Evolutionary conservation across 108 stramenopile species (phyloP), one percentile per base, ranked within the genome.

Genomic region (Nannochloropsis salina): DNA sequence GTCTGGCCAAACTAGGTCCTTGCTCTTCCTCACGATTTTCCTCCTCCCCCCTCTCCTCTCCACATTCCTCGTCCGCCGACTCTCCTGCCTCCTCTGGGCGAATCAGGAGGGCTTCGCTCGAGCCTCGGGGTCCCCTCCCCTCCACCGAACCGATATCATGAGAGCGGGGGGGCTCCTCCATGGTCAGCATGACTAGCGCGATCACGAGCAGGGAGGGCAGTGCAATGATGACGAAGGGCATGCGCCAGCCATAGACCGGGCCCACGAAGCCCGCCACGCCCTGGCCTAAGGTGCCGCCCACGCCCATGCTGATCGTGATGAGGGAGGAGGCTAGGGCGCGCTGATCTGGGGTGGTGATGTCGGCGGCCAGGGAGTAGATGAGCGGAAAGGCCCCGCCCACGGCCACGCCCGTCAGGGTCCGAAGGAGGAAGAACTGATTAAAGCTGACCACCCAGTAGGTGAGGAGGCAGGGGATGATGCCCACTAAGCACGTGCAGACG

Each of bases 331-430:
- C 89, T 31, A 86, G 86, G n/a, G 86, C 88, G 21, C 89, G 21
- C 9, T 81, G 42, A 2, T 86, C 42, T 41, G 86, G 84, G 18
- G 85, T 42, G 42, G 86, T 84, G n/a, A 88, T 83, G 22, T 90
- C 89, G 15, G 81, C 89, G 41, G 86, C 11, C 31, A 90, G 82
- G 44, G 88, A 89, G 20, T 44, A 90, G 11, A 90, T 88, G 11
- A 90, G 86, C 41, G 89, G 89, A 40, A 89, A 86, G 31, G 88
- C 89, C 81, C 89, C 89, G 2, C 89, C 89, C 22, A 90, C 85
- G 83, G 88, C 88, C 44, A 90, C 84, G 18, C 89, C 89, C 22
- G 89, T 90, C 83, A 90, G 15, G 18, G 88, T 88, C 41, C 89
- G 85, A 18, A 85, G 86, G 43, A 88, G 87, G 86, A 87, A 90